phyloP scores from a whole-genome alignment of 1,284 basidiomycete species.

The Vanrija humicola region DNA sequence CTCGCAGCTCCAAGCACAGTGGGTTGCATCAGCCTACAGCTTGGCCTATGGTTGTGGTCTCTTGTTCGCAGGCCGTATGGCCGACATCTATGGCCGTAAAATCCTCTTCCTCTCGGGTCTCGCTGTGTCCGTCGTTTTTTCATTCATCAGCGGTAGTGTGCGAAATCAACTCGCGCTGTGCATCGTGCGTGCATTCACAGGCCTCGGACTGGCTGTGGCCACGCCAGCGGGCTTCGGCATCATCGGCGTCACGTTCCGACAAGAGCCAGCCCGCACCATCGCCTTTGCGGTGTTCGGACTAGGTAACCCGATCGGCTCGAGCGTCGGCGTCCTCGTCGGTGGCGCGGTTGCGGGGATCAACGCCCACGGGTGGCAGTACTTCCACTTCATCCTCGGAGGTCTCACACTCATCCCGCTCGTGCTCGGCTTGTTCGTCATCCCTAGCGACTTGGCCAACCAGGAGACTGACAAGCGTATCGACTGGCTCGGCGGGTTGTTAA shows the following conservation, averaged over 20 bases:
- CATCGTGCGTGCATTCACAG: slow-evolving; percentile 23
- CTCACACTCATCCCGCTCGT: slow-evolving; percentile 28
- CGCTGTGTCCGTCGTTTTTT: slow-evolving; percentile 7
- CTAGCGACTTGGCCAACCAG: slow-evolving; percentile 16
- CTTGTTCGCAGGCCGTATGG: slow-evolving; percentile 45
- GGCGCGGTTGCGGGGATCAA: slow-evolving; percentile 19
- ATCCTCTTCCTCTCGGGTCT: slow-evolving; percentile 42
- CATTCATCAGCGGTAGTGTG: slow-evolving; percentile 23
- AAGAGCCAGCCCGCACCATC: slow-evolving; percentile 20
- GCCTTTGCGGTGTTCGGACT: slow-evolving; percentile 32
- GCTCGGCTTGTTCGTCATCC: slow-evolving; percentile 30
- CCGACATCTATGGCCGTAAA: slow-evolving; percentile 46
- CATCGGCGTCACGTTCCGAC: slow-evolving; percentile 19
- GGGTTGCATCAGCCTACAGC: slow-evolving; percentile 47
- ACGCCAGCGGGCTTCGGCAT: slow-evolving; percentile 36
- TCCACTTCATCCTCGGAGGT: slow-evolving; percentile 39
- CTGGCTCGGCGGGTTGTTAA: slow-evolving; percentile 30
- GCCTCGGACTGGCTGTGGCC: slow-evolving; percentile 20
- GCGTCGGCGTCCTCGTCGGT: slow-evolving; percentile 26
- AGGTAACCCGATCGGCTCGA: slow-evolving; percentile 28
- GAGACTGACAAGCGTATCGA: slow-evolving; percentile 23
- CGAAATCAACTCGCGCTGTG: slow-evolving; percentile 16
- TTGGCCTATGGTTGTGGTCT: slow-evolving; percentile 46
- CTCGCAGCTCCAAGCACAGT: slow-evolving; percentile 35
- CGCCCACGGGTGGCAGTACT: slow-evolving; percentile 28